Percentiles rank a stretch among this genome's conserved stretches.
phyloP scores from a whole-genome alignment of 208 protist species.

The Trichomonas vaginalis region DNA sequence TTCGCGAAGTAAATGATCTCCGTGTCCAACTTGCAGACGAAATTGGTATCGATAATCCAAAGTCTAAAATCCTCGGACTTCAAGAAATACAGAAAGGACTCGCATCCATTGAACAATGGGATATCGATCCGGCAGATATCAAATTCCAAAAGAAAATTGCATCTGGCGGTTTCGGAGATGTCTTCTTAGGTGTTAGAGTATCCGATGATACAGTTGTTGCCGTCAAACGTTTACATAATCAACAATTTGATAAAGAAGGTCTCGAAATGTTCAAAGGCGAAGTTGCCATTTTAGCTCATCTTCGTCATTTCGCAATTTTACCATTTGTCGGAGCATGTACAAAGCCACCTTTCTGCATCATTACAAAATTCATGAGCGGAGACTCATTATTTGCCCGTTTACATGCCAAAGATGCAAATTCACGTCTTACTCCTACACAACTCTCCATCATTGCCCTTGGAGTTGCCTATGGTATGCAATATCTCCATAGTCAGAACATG shows the following conservation, averaged over 20 bases:
- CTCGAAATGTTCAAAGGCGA: not conserved
- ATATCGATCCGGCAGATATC: not conserved
- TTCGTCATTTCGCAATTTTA: not conserved
- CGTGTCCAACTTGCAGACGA: not conserved
- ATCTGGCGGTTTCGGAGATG: not conserved
- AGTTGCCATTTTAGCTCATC: not conserved
- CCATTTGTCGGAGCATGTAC: constrained; percentile 4
- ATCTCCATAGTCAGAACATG: not conserved
- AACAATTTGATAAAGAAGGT: not conserved
- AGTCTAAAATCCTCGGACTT: not conserved
- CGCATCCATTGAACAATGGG: not conserved
- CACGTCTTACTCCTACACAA: not conserved
- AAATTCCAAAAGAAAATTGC: not conserved
- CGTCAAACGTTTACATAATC: not conserved
- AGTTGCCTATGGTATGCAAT: constrained; percentile 5
- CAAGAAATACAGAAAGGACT: not conserved
- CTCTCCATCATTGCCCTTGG: constrained; percentile 1
- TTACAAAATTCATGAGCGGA: constrained; percentile 10
- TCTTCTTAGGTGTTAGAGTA: not conserved
- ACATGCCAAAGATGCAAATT: not conserved
- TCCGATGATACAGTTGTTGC: not conserved
- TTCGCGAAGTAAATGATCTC: not conserved
- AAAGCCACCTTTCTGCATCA: not conserved
- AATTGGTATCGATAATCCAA: not conserved
- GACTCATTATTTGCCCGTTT: not conserved